Conservation (phyloP, 192 early-diverging fungal species). For the Mortierella claussenii region DNA sequence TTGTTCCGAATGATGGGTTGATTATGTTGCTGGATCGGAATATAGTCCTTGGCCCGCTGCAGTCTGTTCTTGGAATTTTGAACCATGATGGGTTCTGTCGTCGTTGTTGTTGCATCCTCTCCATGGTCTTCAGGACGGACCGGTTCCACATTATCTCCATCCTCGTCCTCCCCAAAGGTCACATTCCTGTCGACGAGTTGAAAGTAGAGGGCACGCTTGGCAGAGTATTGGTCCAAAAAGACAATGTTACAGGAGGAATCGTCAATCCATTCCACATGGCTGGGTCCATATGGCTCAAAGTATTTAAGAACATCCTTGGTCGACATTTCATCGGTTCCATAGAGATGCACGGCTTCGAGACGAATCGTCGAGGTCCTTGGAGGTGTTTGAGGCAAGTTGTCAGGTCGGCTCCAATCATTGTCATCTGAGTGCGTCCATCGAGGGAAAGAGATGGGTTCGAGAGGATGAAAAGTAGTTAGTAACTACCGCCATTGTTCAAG, state of each 20-base stretch:
- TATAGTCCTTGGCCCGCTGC: constrained; percentile 43
- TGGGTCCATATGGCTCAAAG: constrained; percentile 48
- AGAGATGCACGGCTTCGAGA: constrained; percentile 49
- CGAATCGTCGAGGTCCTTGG: constrained; percentile 46
- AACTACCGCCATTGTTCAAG: too few species aligned
- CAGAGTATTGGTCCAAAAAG: constrained; percentile 33
- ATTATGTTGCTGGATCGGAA: constrained; percentile 34
- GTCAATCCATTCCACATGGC: constrained; percentile 61
- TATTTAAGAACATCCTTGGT: constrained; percentile 58
- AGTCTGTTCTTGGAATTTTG: constrained; percentile 36
- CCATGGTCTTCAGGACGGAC: neutral
- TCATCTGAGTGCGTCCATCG: constrained; percentile 31
- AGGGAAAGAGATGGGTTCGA: too few species aligned
- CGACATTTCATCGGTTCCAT: constrained; percentile 60
- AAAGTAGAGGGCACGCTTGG: constrained; percentile 46
- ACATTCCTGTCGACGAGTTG: constrained; percentile 39
- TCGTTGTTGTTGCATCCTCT: neutral
- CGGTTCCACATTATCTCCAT: constrained; percentile 17
- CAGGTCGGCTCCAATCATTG: constrained; percentile 20
- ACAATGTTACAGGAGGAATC: constrained; percentile 58
- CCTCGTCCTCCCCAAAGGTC: constrained; percentile 44
- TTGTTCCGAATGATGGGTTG: constrained; percentile 25
- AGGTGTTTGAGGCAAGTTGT: constrained; percentile 33
- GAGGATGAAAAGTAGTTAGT: neutral
- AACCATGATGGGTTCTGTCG: neutral